A percentile compares a stretch with the other conserved stretches of the same genome.
phyloP scores from a whole-genome alignment of 2,329 filamentous ascomycete species.

The Rhynchosporium graminicola region DNA sequence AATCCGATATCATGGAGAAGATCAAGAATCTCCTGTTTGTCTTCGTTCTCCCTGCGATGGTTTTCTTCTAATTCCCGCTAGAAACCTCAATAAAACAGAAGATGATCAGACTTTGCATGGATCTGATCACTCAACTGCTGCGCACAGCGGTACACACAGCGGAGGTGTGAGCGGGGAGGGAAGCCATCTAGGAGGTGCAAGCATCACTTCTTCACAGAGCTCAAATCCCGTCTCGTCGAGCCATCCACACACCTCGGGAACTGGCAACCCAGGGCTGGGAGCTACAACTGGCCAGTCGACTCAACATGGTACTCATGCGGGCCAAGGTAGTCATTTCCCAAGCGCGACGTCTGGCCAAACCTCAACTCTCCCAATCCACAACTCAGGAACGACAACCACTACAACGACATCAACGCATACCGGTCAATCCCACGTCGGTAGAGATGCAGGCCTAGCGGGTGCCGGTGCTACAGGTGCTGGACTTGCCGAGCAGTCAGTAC shows the following conservation, averaged over 20 bases:
- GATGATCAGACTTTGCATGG: conserved; percentile 37
- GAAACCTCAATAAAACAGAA: conserved; percentile 15
- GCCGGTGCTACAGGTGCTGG: conserved; percentile 18
- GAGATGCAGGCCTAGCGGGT: conserved; percentile 16
- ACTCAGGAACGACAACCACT: conserved; percentile 19
- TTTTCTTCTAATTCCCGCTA: neutral
- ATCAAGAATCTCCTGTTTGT: conserved; percentile 40
- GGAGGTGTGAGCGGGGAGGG: conserved; percentile 21
- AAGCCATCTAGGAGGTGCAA: conserved; percentile 21
- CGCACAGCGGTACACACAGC: conserved; percentile 3
- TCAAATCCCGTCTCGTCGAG: neutral
- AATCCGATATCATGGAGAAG: conserved; percentile 37
- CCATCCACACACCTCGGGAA: neutral
- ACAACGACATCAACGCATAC: conserved; percentile 8
- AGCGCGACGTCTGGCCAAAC: conserved; percentile 12
- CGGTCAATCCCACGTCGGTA: conserved; percentile 9
- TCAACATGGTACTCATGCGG: conserved; percentile 7
- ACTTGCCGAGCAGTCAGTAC: conserved; percentile 17
- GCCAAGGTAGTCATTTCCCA: conserved; percentile 25
- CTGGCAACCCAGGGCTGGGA: neutral
- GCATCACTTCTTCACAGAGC: conserved; percentile 9
- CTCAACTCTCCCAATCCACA: conserved; percentile 1
- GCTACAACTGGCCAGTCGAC: neutral
- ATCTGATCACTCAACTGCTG: conserved; percentile 18
- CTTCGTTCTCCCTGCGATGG: neutral